These are phyloP conservation scores for Decorospora gaudefroyi DNA, from an alignment of 2,329 filamentous ascomycete genomes.

Conservation along the genomic window DNA sequence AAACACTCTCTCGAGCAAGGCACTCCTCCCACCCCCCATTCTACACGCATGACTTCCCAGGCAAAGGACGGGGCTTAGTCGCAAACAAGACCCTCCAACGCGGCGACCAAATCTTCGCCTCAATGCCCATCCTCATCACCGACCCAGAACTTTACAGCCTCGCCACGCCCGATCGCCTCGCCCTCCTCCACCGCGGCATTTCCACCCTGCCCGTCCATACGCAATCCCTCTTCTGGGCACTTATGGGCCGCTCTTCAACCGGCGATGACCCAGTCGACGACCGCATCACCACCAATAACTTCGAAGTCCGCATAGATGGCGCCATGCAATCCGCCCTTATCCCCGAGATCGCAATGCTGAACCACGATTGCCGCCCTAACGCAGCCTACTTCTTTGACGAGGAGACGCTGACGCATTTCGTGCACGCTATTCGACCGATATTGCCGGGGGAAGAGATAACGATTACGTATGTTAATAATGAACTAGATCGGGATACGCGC, in stretches of 20 bases:
- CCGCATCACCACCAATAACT: constrained; percentile 45
- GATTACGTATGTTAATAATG: constrained; percentile 51
- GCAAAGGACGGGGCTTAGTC: constrained; percentile 41
- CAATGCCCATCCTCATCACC: constrained; percentile 39
- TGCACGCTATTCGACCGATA: constrained; percentile 49
- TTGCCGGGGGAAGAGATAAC: constrained; percentile 50
- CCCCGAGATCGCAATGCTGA: constrained; percentile 45
- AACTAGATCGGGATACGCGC: constrained; percentile 37
- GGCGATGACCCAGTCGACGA: constrained; percentile 41
- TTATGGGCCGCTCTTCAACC: constrained; percentile 32
- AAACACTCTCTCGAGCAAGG: constrained; percentile 26
- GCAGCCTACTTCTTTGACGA: constrained; percentile 51
- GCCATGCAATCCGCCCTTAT: constrained; percentile 34
- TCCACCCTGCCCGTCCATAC: constrained; percentile 30
- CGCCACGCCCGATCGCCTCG: constrained; percentile 29
- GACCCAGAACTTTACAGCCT: constrained; percentile 36
- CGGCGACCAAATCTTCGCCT: constrained; percentile 43
- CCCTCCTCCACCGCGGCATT: constrained; percentile 35
- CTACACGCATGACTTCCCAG: constrained; percentile 36
- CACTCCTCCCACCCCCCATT: constrained; percentile 37
- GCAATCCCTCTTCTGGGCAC: constrained; percentile 33
- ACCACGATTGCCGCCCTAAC: constrained; percentile 47
- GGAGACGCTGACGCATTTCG: constrained; percentile 46
- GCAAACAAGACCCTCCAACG: constrained; percentile 43
- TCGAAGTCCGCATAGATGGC: constrained; percentile 36